Conservation (phyloP, 495 filamentous ascomycete genomes). For the Daldinia caldariorum region DNA sequence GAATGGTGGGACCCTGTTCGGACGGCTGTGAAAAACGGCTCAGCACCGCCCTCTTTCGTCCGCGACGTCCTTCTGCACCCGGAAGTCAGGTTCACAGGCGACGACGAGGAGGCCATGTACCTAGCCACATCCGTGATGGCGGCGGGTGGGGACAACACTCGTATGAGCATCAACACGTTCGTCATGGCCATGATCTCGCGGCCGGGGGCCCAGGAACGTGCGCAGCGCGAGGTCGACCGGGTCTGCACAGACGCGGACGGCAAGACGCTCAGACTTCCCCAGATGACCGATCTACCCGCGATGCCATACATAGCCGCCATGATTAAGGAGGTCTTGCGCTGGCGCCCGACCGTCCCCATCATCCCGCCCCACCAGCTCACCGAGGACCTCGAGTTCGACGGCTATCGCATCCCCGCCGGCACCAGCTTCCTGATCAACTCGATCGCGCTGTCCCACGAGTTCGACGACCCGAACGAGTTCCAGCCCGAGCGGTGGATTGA, state of each 20-base stretch:
- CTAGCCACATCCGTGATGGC: constrained; percentile 51
- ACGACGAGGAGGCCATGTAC: constrained; percentile 59
- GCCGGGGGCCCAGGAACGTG: constrained; percentile 45
- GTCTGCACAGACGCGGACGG: constrained; percentile 46
- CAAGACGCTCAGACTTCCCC: constrained; percentile 49
- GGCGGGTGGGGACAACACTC: constrained; percentile 59
- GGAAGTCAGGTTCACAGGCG: constrained; percentile 25
- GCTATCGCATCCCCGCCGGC: constrained; percentile 60
- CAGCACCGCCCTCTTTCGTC: neutral
- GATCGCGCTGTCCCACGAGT: constrained; percentile 43
- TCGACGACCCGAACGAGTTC: constrained; percentile 51
- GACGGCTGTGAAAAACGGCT: neutral
- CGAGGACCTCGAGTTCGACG: constrained; percentile 61
- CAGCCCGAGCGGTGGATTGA: constrained; percentile 59
- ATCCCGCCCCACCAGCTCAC: constrained; percentile 49
- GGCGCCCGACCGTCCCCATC: constrained; percentile 59
- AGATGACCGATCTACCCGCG: constrained; percentile 56
- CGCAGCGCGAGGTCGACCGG: constrained; percentile 52
- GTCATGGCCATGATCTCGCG: constrained; percentile 50
- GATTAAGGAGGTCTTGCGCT: constrained; percentile 66
- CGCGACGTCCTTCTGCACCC: constrained; percentile 1
- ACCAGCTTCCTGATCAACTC: constrained; percentile 52
- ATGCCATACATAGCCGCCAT: constrained; percentile 62
- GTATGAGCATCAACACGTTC: constrained; percentile 53
- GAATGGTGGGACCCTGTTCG: constrained; percentile 47